Percentiles rank a stretch among this genome's conserved stretches.
These are phyloP conservation scores for Leccinum broughii DNA, from an alignment of 768 basidiomycete species.

Conservation along the genomic window DNA sequence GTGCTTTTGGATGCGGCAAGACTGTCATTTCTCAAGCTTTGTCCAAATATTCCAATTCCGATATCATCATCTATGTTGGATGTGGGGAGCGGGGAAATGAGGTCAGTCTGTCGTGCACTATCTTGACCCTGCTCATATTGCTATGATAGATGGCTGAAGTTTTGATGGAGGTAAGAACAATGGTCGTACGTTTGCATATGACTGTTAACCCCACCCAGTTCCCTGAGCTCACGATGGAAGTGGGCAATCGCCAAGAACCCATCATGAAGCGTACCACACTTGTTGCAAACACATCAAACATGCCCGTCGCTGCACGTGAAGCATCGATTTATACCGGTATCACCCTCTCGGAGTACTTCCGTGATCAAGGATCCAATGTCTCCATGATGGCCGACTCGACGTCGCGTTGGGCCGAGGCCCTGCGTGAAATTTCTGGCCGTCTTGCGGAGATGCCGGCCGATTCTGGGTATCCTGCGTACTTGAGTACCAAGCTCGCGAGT, in stretches of 20 bases:
- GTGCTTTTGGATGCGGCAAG: constrained; percentile 98
- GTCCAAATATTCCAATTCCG: constrained; percentile 98
- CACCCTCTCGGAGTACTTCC: constrained; percentile 98
- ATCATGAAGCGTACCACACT: constrained; percentile 99
- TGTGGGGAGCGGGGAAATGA: constrained; percentile 99
- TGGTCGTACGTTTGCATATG: constrained; percentile 3
- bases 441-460: constrained; percentile 99
- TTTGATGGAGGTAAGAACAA: constrained; percentile 79
- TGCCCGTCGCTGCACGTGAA: constrained; percentile 99
- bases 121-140: constrained; percentile 34
- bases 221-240: constrained; percentile 91
- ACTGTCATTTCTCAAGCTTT: constrained; percentile 98
- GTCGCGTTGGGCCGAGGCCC: constrained; percentile 97
- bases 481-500: constrained; percentile 90
- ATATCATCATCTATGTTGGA: constrained; percentile 98
- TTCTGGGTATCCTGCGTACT: constrained; percentile 98
- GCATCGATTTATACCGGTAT: constrained; percentile 99
- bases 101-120: constrained; percentile 43
- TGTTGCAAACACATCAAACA: constrained; percentile 99
- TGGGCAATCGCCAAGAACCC: constrained; percentile 91
- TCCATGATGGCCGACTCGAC: constrained; percentile 99
- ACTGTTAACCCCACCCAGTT: constrained; percentile 42
- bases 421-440: constrained; percentile 99
- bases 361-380: constrained; percentile 96
- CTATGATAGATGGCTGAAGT: constrained; percentile 90